Conservation (phyloP, 2,329 filamentous ascomycete species). For the Juglanconis juglandina region DNA sequence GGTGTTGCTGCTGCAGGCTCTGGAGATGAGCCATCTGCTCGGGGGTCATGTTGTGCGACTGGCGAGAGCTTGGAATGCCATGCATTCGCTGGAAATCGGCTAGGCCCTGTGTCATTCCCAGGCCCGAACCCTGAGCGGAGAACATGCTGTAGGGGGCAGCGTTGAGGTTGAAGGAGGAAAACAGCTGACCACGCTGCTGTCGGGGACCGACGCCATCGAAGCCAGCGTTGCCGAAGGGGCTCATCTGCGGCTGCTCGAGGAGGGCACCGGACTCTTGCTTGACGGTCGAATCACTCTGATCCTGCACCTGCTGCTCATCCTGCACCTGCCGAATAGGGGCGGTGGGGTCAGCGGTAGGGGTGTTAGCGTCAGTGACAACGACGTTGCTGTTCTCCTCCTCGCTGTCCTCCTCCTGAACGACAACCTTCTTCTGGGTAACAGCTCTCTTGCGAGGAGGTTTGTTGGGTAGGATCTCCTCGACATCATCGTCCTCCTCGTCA, state of each 20-base stretch:
- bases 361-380: too few species aligned
- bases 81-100: not conserved
- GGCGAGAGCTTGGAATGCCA: not conserved
- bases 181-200: too few species aligned
- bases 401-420: not conserved
- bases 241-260: too few species aligned
- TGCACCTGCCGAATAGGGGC: too few species aligned
- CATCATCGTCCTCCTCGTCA: not conserved
- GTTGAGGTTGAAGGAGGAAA: not conserved
- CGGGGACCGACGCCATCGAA: too few species aligned
- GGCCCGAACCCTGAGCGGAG: not conserved
- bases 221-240: too few species aligned
- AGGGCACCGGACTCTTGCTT: too few species aligned
- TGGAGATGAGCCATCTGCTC: constrained; percentile 1
- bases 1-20: not conserved
- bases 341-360: too few species aligned
- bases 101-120: not conserved
- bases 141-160: not conserved
- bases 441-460: constrained; percentile 2
- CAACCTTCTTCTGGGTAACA: not conserved
- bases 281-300: too few species aligned
- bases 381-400: not conserved
- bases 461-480: not conserved
- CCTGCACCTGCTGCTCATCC: too few species aligned
- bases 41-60: not conserved